Evolutionary conservation across 2,329 filamentous ascomycete species (phyloP).

Genomic region (Ophiosphaerella herpotricha): DNA sequence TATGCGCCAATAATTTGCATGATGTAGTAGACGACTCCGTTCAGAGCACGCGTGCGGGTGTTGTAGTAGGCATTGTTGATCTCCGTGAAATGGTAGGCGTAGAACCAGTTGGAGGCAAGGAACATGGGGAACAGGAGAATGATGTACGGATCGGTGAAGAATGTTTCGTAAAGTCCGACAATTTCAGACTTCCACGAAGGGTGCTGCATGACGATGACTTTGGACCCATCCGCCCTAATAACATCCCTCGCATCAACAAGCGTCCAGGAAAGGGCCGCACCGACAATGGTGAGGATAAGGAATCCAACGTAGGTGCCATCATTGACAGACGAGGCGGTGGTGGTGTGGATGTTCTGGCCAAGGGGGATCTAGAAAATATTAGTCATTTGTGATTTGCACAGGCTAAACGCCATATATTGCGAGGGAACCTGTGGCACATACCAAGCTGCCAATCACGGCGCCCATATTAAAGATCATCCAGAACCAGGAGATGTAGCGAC

Average conservation of each 20-base stretch:
- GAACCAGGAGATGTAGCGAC: constrained; percentile 86
- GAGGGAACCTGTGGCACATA: constrained; percentile 46
- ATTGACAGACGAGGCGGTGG: constrained; percentile 57
- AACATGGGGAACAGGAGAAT: constrained; percentile 81
- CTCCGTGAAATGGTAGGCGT: constrained; percentile 77
- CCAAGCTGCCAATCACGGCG: constrained; percentile 79
- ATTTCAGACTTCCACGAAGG: constrained; percentile 84
- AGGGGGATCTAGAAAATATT: constrained; percentile 65
- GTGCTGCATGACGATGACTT: constrained; percentile 87
- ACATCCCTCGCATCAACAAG: constrained; percentile 75
- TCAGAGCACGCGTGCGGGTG: constrained; percentile 74
- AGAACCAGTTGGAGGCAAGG: constrained; percentile 79
- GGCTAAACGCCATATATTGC: constrained; percentile 39
- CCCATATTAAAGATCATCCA: constrained; percentile 96
- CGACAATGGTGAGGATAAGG: constrained; percentile 77
- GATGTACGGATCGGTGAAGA: constrained; percentile 73
- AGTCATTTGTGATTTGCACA: constrained; percentile 7
- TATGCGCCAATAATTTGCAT: constrained; percentile 78
- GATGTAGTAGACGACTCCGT: constrained; percentile 78
- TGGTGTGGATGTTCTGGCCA: constrained; percentile 70
- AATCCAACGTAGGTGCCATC: constrained; percentile 90
- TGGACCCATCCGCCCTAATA: constrained; percentile 74
- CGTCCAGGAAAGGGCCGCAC: constrained; percentile 70
- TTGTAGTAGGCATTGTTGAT: constrained; percentile 74
- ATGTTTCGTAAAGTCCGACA: constrained; percentile 73